Conservation (phyloP, 2,329 filamentous ascomycete species). For the Didymella arachidicola region DNA sequence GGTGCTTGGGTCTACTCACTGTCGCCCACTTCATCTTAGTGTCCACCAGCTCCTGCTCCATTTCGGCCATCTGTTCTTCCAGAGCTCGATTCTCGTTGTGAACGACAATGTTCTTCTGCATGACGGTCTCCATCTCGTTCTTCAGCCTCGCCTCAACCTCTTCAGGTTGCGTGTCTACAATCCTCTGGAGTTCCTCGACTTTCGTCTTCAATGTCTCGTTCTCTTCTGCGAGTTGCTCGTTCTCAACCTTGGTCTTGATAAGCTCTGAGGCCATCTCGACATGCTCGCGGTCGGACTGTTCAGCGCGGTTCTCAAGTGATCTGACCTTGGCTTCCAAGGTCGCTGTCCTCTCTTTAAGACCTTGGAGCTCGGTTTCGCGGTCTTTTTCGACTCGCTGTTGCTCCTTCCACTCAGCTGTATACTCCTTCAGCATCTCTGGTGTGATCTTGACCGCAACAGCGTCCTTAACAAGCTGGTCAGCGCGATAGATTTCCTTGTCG, state of each 20-base stretch:
- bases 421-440: conserved; percentile 79
- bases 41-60: conserved; percentile 90
- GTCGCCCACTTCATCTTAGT: conserved; percentile 96
- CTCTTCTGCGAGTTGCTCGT: conserved; percentile 85
- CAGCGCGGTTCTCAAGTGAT: conserved; percentile 83
- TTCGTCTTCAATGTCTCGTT: conserved; percentile 89
- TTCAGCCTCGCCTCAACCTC: conserved; percentile 85
- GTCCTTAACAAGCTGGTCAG: conserved; percentile 91
- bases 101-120: conserved; percentile 90
- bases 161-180: conserved; percentile 87
- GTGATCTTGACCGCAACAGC: conserved; percentile 88
- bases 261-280: conserved; percentile 89
- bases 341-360: conserved; percentile 65
- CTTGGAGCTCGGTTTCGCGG: conserved; percentile 80
- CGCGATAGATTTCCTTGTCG: conserved; percentile 95
- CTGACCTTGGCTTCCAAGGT: conserved; percentile 78
- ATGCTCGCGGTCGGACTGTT: conserved; percentile 89
- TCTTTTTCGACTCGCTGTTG: conserved; percentile 83
- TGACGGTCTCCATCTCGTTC: conserved; percentile 86
- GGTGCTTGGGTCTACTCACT: conserved; percentile 66
- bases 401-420: conserved; percentile 91
- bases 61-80: conserved; percentile 88
- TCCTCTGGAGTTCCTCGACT: conserved; percentile 81
- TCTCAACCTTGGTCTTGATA: conserved; percentile 90
- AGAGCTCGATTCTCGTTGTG: conserved; percentile 90